Evolutionary conservation across 495 filamentous ascomycete genomes (phyloP), one percentile per base, ranked within the genome.

Genomic region (Aspergillus ostianus): DNA sequence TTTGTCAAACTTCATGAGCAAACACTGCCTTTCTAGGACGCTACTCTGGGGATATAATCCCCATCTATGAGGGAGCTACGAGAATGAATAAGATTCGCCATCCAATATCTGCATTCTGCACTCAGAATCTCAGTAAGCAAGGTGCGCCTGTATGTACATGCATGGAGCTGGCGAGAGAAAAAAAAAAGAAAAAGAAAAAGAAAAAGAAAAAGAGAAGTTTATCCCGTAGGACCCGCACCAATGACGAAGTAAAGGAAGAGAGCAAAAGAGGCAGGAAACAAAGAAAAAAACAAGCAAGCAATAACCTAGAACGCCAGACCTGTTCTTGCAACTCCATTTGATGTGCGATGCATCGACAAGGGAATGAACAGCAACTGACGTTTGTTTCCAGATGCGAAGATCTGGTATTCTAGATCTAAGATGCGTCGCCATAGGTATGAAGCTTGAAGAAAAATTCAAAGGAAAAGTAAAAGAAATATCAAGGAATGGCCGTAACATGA

Each of bases 321-420:
- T n/a, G 30, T 58, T 57, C 59, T 58, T 49, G 50, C 30, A 62
- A 64, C 61, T 62, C 61, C 64, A 45, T 58, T 58, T 50, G 27
- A 59, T 57, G 60, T 62, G 49, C 56, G 53, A 56, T 56, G 53
- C 41, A 56, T 36, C 23, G 26, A 44, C 20, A 2, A 65, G 27
- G 27, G 44, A 54, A 49, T 19, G 51, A 45, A 56, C 48, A 59
- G 41, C 36, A 17, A 59, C 36, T 19, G 53, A 20, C 12, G 36
- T 13, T 15, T 48, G 30, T 52, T 56, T 56, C 54, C 48, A 46
- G 46, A 58, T 32, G 55, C 21, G 53, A 50, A 59, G 48, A 19
- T 47, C 27, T 29, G 53, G 21, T 62, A 56, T 51, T 69, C 66
- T 67, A 68, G 60, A 58, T 70, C 64, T 69, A 70, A 53, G 55